A percentile compares a stretch with the other conserved stretches of the same genome.
Evolutionary conservation across 768 basidiomycete species (phyloP).

Genomic region (Leccinum longicurvipes): DNA sequence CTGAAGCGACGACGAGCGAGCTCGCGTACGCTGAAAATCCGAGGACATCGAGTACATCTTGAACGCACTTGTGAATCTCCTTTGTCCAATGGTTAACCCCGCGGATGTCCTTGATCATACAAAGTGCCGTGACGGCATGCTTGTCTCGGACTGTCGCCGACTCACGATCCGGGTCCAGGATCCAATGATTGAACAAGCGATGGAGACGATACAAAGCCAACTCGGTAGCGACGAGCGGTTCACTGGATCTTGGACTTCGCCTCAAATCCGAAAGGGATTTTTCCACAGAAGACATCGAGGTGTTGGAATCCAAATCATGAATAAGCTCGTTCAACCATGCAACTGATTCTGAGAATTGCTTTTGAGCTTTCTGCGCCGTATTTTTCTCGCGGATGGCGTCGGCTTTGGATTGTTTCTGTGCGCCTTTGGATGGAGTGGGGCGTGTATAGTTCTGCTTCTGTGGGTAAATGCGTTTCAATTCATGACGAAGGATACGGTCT

Average conservation of each 20-base stretch:
- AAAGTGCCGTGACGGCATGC: constrained; percentile 45
- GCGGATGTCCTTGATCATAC: constrained; percentile 44
- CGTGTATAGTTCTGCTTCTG: constrained; percentile 18
- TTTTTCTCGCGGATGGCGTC: constrained; percentile 46
- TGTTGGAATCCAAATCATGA: constrained; percentile 26
- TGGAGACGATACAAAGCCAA: constrained; percentile 52
- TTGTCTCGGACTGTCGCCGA: constrained; percentile 40
- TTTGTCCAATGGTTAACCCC: constrained; percentile 31
- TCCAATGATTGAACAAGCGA: constrained; percentile 51
- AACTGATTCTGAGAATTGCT: constrained; percentile 37
- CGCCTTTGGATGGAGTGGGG: constrained; percentile 25
- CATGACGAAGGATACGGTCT: neutral
- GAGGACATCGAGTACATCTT: constrained; percentile 39
- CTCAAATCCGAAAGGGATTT: constrained; percentile 37
- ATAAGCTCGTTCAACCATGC: constrained; percentile 56
- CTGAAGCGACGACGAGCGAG: constrained; percentile 10
- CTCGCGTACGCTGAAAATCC: constrained; percentile 45
- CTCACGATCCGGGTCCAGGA: constrained; percentile 41
- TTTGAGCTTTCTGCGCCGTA: constrained; percentile 41
- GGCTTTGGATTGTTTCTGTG: constrained; percentile 31
- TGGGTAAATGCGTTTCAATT: constrained; percentile 1
- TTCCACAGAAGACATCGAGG: constrained; percentile 21
- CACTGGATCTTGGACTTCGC: constrained; percentile 44
- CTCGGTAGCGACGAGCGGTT: constrained; percentile 47
- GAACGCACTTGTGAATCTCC: constrained; percentile 35